phyloP scores from a whole-genome alignment of 768 basidiomycete genomes.

The Leucosporidium yakuticum region DNA sequence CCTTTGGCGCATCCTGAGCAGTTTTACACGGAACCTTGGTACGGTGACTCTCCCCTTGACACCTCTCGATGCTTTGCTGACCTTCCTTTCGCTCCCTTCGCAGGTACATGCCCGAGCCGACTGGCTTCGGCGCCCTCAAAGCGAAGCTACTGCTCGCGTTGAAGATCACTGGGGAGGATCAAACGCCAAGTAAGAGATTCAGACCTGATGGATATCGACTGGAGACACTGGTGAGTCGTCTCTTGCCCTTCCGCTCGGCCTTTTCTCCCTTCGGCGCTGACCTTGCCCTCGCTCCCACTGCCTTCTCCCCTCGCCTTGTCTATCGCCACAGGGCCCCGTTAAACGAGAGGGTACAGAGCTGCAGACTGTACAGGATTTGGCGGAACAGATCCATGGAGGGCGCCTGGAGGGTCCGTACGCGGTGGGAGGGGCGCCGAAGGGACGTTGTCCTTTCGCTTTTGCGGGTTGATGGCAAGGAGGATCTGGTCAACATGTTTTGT shows the following conservation, averaged over 20 bases:
- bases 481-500: too few relatives aligned
- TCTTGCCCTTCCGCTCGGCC: neutral
- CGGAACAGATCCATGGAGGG: neutral
- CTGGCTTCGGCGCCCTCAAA: neutral
- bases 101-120: neutral
- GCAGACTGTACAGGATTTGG: neutral
- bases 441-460: neutral
- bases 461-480: neutral
- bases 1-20: neutral
- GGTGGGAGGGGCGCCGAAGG: neutral
- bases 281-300: too few relatives aligned
- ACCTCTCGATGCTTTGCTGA: too few relatives aligned
- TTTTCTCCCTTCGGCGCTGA: too few relatives aligned
- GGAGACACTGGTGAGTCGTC: neutral
- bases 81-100: too few relatives aligned
- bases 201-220: neutral
- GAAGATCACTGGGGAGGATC: neutral
- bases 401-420: neutral
- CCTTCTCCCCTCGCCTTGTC: too few relatives aligned
- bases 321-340: neutral
- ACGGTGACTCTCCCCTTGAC: neutral
- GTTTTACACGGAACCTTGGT: neutral
- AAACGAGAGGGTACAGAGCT: neutral
- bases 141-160: neutral
- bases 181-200: neutral